Percentiles rank a stretch among this genome's conserved stretches.
Conservation (phyloP, 306 rosid species). For the Vigna mungo region DNA sequence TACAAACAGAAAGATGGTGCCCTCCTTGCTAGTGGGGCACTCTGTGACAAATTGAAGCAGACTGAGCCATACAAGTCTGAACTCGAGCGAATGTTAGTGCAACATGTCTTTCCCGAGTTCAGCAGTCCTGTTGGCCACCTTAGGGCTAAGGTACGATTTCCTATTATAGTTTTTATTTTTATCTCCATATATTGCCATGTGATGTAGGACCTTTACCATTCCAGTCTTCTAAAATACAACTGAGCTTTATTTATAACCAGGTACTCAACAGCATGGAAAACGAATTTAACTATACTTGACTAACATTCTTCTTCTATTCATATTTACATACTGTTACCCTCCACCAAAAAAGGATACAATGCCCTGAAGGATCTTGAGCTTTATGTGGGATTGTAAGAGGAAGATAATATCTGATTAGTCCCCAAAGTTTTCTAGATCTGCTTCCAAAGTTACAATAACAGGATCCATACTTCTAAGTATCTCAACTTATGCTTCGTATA, state of each 20-base stretch:
- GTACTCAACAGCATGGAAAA: background rate
- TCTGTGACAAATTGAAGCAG: constrained; percentile 93
- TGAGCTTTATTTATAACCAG: background rate
- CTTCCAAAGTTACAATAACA: background rate
- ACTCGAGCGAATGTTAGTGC: constrained; percentile 94
- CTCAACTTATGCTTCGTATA: too few relatives aligned
- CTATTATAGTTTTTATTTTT: constrained; percentile 39
- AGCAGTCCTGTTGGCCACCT: constrained; percentile 95
- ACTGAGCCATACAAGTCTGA: constrained; percentile 95
- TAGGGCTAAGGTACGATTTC: constrained; percentile 83
- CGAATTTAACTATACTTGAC: background rate
- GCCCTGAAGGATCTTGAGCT: background rate
- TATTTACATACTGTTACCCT: background rate
- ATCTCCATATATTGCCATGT: background rate
- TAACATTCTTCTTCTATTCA: background rate
- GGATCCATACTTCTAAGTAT: background rate
- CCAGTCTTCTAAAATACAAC: background rate
- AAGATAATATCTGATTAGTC: background rate
- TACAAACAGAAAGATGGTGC: constrained; percentile 97
- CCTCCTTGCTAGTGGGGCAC: constrained; percentile 95
- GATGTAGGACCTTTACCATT: background rate
- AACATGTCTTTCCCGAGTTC: constrained; percentile 95
- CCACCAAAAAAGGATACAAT: background rate
- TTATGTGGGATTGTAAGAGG: background rate
- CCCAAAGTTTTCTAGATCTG: background rate